Conservation (phyloP, 2,329 filamentous ascomycete species). For the Coniella vitis region DNA sequence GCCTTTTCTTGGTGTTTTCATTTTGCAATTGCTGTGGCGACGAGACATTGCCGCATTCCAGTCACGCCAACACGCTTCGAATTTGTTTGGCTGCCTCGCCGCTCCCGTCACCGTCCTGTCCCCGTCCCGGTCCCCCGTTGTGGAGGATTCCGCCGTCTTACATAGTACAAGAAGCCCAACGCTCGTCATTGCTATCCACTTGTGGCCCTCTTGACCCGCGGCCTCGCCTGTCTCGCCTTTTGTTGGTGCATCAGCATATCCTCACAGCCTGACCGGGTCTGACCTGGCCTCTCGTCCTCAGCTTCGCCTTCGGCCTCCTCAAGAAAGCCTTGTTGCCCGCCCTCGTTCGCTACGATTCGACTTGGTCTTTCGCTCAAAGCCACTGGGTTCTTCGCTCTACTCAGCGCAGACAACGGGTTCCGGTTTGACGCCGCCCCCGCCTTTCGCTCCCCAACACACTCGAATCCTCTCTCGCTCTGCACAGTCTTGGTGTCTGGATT, state of each 20-base stretch:
- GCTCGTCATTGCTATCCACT: conserved; percentile 1
- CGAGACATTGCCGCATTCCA: neutral
- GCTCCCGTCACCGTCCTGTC: too few relatives aligned
- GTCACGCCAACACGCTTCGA: conserved; percentile 5
- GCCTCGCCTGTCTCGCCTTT: neutral
- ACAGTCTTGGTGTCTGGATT: too few relatives aligned
- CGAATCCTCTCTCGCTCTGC: too few relatives aligned
- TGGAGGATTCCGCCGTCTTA: neutral
- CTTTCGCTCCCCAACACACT: too few relatives aligned
- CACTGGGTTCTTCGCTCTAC: conserved; percentile 5
- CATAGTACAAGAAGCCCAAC: too few relatives aligned
- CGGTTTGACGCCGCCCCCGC: too few relatives aligned
- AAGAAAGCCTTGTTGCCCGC: neutral
- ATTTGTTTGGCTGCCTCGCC: neutral
- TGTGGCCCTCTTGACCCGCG: neutral
- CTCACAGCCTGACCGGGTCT: neutral
- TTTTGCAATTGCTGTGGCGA: neutral
- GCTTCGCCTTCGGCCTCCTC: neutral
- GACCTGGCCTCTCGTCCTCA: neutral
- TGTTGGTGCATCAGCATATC: neutral
- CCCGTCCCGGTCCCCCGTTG: too few relatives aligned
- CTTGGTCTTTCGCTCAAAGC: neutral
- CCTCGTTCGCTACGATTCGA: too few relatives aligned
- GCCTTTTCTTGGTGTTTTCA: neutral
- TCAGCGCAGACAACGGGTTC: neutral